These are phyloP conservation scores for Raphanus raphanistrum DNA, from an alignment of 345 rosid species.

Conservation along the genomic window DNA sequence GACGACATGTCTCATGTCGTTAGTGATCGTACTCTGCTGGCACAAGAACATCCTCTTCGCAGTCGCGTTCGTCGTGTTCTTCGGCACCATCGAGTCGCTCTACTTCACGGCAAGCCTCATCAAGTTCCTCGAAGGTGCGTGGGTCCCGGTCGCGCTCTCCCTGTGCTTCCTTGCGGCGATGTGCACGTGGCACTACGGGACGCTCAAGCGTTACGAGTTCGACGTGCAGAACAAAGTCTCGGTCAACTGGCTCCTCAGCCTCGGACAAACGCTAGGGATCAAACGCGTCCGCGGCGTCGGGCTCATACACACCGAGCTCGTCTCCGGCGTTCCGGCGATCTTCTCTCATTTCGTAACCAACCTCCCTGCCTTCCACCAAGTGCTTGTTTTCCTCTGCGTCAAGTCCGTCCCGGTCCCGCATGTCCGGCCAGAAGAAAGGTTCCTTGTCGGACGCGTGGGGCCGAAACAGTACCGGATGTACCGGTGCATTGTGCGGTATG, in stretches of 20 bases:
- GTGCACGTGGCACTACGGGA: slow-evolving; percentile 95
- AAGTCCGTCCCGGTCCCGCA: slow-evolving; percentile 97
- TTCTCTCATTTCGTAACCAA: slow-evolving; percentile 98
- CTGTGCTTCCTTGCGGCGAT: slow-evolving; percentile 68
- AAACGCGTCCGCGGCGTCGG: slow-evolving; percentile 91
- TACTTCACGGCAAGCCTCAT: slow-evolving; percentile 92
- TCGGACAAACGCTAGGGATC: slow-evolving; percentile 82
- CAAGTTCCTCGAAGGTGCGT: slow-evolving; percentile 96
- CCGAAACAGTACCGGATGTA: slow-evolving; percentile 76
- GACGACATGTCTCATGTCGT: slow-evolving; percentile 94
- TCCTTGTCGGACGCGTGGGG: slow-evolving; percentile 77
- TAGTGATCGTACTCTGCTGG: slow-evolving; percentile 95
- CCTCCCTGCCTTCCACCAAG: slow-evolving; percentile 97
- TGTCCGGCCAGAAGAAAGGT: slow-evolving; percentile 82
- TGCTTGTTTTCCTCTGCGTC: slow-evolving; percentile 85
- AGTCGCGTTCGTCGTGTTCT: slow-evolving; percentile 64
- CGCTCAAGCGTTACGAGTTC: slow-evolving; percentile 74
- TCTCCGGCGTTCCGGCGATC: slow-evolving; percentile 90
- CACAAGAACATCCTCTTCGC: slow-evolving; percentile 72
- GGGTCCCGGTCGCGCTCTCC: slow-evolving; percentile 95
- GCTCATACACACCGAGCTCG: slow-evolving; percentile 86
- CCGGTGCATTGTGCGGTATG: slow-evolving; percentile 89
- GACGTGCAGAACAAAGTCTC: slow-evolving; percentile 96
- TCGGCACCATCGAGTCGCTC: slow-evolving; percentile 86
- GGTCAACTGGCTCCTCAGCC: slow-evolving; percentile 78